A percentile compares a stretch with the other conserved stretches of the same genome.
Conservation (phyloP, 306 rosid species). For the Cucurbita maxima region DNA sequence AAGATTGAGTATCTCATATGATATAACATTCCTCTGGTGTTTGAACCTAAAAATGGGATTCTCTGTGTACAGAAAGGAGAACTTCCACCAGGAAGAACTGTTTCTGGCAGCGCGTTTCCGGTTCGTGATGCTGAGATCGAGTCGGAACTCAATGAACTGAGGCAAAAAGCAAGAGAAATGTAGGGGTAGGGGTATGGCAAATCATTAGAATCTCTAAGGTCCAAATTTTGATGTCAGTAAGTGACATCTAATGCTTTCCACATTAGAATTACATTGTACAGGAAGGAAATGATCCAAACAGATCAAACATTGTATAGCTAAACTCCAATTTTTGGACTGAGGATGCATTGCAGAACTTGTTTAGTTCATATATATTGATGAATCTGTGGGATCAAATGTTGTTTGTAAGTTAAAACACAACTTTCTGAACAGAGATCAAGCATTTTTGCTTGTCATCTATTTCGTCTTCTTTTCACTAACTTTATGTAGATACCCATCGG, state of each 20-base stretch:
- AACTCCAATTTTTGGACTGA: conserved; percentile 5
- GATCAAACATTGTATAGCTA: conserved; percentile 27
- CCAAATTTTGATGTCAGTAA: background rate
- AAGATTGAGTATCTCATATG: background rate
- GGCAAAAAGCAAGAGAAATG: conserved; percentile 57
- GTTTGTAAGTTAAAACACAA: background rate
- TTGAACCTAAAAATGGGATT: background rate
- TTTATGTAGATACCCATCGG: no score
- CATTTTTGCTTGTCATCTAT: background rate
- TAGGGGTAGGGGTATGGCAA: conserved; percentile 17
- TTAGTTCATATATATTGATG: background rate
- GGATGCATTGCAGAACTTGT: background rate
- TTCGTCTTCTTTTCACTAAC: background rate
- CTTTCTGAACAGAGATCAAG: background rate
- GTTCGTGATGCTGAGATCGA: conserved; percentile 72
- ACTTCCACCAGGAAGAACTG: conserved; percentile 82
- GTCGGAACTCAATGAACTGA: conserved; percentile 64
- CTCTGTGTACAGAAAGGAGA: conserved; percentile 63
- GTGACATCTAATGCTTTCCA: background rate
- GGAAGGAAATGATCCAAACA: conserved; percentile 1
- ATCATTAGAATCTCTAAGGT: background rate
- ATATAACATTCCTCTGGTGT: background rate
- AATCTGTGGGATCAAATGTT: background rate
- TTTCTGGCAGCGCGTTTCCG: conserved; percentile 29
- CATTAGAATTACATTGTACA: conserved; percentile 4